Conservation (phyloP, 768 basidiomycete species). For the Panaeolus papilionaceus region DNA sequence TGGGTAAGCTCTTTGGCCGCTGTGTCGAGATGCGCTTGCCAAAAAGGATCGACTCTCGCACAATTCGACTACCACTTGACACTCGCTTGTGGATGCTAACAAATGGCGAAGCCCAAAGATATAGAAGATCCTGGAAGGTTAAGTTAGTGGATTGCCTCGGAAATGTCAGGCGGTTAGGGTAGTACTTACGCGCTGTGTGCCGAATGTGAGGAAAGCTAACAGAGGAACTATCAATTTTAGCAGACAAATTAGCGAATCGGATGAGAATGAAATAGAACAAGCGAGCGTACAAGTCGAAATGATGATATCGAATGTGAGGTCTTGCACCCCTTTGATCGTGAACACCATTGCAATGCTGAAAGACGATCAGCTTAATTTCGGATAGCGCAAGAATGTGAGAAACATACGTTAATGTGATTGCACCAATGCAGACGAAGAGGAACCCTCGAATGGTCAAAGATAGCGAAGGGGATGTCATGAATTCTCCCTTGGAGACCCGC, state of each 20-base stretch:
- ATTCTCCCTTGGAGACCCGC: slow-evolving; percentile 16
- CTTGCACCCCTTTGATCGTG: slow-evolving; percentile 21
- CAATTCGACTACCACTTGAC: background rate
- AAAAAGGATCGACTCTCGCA: background rate
- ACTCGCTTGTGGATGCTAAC: background rate
- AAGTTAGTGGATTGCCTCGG: background rate
- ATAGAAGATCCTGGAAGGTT: background rate
- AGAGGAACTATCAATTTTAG: slow-evolving; percentile 24
- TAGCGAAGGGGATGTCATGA: slow-evolving; percentile 20
- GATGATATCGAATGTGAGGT: slow-evolving; percentile 28
- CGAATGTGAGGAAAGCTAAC: slow-evolving; percentile 30
- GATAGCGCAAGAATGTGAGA: background rate
- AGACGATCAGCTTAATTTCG: background rate
- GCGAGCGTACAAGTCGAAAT: slow-evolving; percentile 27
- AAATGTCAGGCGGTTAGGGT: background rate
- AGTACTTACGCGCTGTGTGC: slow-evolving; percentile 22
- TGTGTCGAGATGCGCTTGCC: background rate
- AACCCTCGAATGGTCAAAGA: slow-evolving; percentile 27
- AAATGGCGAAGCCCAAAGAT: background rate
- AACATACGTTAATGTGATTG: slow-evolving; percentile 27
- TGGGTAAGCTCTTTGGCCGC: background rate
- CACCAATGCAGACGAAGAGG: slow-evolving; percentile 28
- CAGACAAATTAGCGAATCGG: background rate
- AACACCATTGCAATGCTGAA: slow-evolving; percentile 28
- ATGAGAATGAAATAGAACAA: background rate